These are phyloP conservation scores for Ehretia macrophylla DNA, from an alignment of 257 asterid species.

Conservation along the genomic window DNA sequence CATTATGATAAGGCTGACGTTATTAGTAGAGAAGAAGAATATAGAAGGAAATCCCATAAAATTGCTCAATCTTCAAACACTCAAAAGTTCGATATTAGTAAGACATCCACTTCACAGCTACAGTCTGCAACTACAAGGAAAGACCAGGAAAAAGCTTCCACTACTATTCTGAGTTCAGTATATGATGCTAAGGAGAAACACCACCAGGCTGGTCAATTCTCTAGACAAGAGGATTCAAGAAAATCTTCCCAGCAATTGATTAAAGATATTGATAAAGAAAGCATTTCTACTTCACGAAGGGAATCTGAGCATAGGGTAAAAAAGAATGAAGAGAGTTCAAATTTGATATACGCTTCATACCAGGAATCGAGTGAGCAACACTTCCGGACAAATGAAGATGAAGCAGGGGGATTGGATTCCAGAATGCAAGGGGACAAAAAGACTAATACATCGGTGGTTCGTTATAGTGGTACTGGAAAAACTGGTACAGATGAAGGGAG, in stretches of 20 bases:
- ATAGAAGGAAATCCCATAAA: slow-evolving; percentile 31
- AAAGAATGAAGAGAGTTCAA: slow-evolving; percentile 34
- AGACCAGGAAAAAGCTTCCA: slow-evolving; percentile 36
- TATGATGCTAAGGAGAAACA: slow-evolving; percentile 38
- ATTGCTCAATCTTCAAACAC: slow-evolving; percentile 34
- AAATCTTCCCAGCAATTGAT: slow-evolving; percentile 34
- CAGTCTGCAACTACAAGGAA: slow-evolving; percentile 35
- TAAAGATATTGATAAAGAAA: slow-evolving; percentile 17
- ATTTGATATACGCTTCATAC: slow-evolving; percentile 34
- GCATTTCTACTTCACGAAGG: slow-evolving; percentile 27
- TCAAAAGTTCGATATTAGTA: slow-evolving; percentile 45
- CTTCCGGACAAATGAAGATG: slow-evolving; percentile 24
- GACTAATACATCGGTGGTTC: slow-evolving; percentile 20
- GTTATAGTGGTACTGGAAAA: slow-evolving; percentile 24
- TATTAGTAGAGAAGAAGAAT: slow-evolving; percentile 42
- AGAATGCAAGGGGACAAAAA: slow-evolving; percentile 29
- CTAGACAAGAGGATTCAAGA: slow-evolving; percentile 37
- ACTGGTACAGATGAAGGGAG: slow-evolving; percentile 24
- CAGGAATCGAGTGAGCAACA: slow-evolving; percentile 24
- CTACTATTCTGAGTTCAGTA: slow-evolving; percentile 18
- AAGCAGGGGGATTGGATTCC: slow-evolving; percentile 20
- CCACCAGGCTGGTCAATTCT: slow-evolving; percentile 31
- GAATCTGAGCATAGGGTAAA: slow-evolving; percentile 30
- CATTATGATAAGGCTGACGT: slow-evolving; percentile 26
- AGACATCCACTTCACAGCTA: slow-evolving; percentile 35